phyloP scores from a whole-genome alignment of 164 flowering plant species.

The Cinnamomum chago region DNA sequence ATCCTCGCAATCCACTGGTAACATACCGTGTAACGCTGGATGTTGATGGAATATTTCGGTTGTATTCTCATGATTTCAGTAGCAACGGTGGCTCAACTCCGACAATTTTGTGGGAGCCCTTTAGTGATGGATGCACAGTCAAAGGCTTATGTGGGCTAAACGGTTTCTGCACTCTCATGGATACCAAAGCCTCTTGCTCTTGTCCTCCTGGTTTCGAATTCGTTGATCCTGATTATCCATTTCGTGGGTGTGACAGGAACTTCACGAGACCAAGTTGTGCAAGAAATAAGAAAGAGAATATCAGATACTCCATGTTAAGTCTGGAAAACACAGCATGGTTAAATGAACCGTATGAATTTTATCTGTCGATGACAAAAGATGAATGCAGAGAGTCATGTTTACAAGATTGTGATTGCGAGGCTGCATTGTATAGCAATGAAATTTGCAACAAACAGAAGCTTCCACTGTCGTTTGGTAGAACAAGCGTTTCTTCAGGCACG shows the following conservation, averaged over 20 bases:
- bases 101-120: not conserved
- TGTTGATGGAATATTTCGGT: slow-evolving; percentile 7
- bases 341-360: slow-evolving; percentile 9
- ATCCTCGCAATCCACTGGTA: not conserved
- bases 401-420: slow-evolving; percentile 35
- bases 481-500: not conserved
- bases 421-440: slow-evolving; percentile 12
- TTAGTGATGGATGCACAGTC: not conserved
- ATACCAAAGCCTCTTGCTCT: slow-evolving; percentile 8
- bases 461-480: slow-evolving; percentile 26
- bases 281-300: not conserved
- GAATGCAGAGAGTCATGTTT: slow-evolving; percentile 32
- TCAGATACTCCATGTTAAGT: not conserved
- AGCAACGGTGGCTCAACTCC: not conserved
- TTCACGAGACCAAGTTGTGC: slow-evolving; percentile 17
- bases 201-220: slow-evolving; percentile 22
- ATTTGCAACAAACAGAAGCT: slow-evolving; percentile 21
- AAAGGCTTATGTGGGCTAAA: slow-evolving; percentile 18
- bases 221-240: slow-evolving; percentile 16
- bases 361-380: slow-evolving; percentile 13
- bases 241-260: slow-evolving; percentile 26
- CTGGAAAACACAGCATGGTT: slow-evolving; percentile 22
- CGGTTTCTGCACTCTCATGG: slow-evolving; percentile 1
- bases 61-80: not conserved
- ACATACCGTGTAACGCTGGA: slow-evolving; percentile 1